Evolutionary conservation across 1,139 yeast species (phyloP), one percentile per base, ranked within the genome.

Genomic region (Blastobotrys aristatus): DNA sequence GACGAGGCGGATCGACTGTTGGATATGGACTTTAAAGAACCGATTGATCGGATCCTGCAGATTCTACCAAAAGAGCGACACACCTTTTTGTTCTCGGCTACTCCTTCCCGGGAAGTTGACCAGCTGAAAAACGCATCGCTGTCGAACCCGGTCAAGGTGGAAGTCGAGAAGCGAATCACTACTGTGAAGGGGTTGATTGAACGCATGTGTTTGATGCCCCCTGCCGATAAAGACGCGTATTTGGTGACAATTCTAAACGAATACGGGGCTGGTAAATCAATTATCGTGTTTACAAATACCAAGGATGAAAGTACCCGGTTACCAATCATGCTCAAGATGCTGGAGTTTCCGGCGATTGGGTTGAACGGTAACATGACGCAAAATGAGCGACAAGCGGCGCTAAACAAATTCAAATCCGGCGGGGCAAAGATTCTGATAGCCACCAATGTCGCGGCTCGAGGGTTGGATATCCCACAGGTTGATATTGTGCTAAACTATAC

Each of bases 371-470:
- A 90, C 66, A 74, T 92, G 64, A 76, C 95, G 6, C 98, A 92
- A 66, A 79, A 94, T 16, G 95, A 94, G 58, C 78, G 98, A 63
- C 76, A 92, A 47, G 96, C 97, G 11, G 92, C 97, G 0, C 73
- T 92, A 56, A 94, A 89, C 69, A 84, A 90, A 63, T 92, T 92
- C 74, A 88, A 90, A 62, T 76, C 94, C 1, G 96, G 97, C 4
- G 77, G 79, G 40, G 78, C 89, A 56, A 79, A 79, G 52, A 89
- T 94, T 49, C 71, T 92, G 45, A 89, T 92, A 6, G 98, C 98
- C 10, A 92, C 98, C 0, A 97, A 92, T 69, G 98, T 92, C 39
- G 98, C 97, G 10, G 96, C 98, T 1, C 80, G 98, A 70, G 98
- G 98, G 50, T 76, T 92, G 56, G 98, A 92, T 76, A 92, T 92